Conservation (phyloP, 805 yeast genomes). For the Zygotorulaspora sp. region DNA sequence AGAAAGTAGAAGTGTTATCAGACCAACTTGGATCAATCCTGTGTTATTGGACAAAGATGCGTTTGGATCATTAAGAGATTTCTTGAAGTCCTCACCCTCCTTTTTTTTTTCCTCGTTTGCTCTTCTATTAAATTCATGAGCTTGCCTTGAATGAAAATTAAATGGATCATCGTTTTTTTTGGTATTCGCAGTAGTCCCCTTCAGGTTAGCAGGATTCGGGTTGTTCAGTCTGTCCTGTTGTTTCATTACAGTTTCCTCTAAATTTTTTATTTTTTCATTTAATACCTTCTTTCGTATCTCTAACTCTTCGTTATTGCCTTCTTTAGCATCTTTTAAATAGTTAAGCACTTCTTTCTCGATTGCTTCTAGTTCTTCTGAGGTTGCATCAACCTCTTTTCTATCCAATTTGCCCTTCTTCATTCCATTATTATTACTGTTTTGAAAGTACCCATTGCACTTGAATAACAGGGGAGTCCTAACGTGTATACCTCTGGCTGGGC, state of each 20-base stretch:
- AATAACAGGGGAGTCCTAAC: constrained; percentile 5
- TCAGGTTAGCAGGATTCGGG: constrained; percentile 4
- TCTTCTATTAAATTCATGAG: constrained; percentile 15
- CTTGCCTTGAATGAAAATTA: constrained; percentile 15
- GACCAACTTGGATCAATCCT: constrained; percentile 35
- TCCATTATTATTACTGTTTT: constrained; percentile 2
- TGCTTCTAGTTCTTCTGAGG: constrained; percentile 26
- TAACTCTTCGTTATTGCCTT: constrained; percentile 13
- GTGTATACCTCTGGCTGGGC: constrained; percentile 7
- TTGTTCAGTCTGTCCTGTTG: constrained; percentile 18
- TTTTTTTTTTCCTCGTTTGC: constrained; percentile 16
- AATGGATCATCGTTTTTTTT: constrained; percentile 15
- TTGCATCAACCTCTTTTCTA: constrained; percentile 15
- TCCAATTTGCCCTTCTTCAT: constrained; percentile 2
- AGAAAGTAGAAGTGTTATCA: constrained; percentile 32
- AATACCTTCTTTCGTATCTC: constrained; percentile 21
- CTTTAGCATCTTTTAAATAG: constrained; percentile 23
- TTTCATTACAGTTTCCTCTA: constrained; percentile 25
- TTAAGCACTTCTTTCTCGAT: constrained; percentile 24
- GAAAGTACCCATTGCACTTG: constrained; percentile 8
- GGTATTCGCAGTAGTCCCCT: constrained; percentile 1
- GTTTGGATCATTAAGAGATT: constrained; percentile 31
- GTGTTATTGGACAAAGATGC: constrained; percentile 32
- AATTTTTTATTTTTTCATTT: constrained; percentile 23
- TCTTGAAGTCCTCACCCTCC: constrained; percentile 13